Evolutionary conservation across 371 early-diverging fungal species (phyloP).

Genomic region (Mucor irregularis): DNA sequence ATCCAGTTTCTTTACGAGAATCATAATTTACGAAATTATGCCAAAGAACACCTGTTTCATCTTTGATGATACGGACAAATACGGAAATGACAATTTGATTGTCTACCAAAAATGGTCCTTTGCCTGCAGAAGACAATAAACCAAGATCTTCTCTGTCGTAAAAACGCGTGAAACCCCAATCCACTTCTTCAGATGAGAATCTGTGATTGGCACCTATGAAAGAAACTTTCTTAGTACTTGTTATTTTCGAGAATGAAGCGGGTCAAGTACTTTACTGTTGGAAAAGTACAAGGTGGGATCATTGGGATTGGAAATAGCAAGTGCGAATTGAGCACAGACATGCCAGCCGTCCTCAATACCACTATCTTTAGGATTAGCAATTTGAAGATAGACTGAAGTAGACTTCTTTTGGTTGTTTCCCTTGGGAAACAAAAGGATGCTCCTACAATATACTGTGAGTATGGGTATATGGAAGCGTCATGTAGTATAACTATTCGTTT

Average conservation of each 20-base stretch:
- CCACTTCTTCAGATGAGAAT: slow-evolving; percentile 80
- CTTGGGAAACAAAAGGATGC: slow-evolving; percentile 86
- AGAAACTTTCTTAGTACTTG: not conserved
- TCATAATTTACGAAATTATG: slow-evolving; percentile 64
- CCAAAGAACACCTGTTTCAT: slow-evolving; percentile 93
- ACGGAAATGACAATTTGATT: slow-evolving; percentile 73
- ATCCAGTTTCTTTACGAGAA: slow-evolving; percentile 90
- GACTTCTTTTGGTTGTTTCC: slow-evolving; percentile 79
- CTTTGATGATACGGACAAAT: slow-evolving; percentile 79
- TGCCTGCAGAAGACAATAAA: slow-evolving; percentile 33
- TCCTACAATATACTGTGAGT: slow-evolving; percentile 49
- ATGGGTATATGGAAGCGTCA: not conserved
- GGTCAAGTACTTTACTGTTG: slow-evolving; percentile 47
- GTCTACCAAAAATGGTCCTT: slow-evolving; percentile 61
- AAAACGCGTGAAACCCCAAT: slow-evolving; percentile 95
- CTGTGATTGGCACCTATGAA: slow-evolving; percentile 78
- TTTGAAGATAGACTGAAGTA: slow-evolving; percentile 84
- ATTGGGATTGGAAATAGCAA: slow-evolving; percentile 77
- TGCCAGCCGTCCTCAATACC: slow-evolving; percentile 61
- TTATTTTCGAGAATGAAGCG: not conserved
- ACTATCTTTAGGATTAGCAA: slow-evolving; percentile 63
- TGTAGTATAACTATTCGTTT: too few species aligned
- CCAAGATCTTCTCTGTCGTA: slow-evolving; percentile 57
- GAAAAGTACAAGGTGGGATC: slow-evolving; percentile 67
- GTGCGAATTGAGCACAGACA: slow-evolving; percentile 86